These are phyloP conservation scores for Debaryomyces nepalensis DNA, from an alignment of 1,139 yeast genomes.

Conservation along the genomic window DNA sequence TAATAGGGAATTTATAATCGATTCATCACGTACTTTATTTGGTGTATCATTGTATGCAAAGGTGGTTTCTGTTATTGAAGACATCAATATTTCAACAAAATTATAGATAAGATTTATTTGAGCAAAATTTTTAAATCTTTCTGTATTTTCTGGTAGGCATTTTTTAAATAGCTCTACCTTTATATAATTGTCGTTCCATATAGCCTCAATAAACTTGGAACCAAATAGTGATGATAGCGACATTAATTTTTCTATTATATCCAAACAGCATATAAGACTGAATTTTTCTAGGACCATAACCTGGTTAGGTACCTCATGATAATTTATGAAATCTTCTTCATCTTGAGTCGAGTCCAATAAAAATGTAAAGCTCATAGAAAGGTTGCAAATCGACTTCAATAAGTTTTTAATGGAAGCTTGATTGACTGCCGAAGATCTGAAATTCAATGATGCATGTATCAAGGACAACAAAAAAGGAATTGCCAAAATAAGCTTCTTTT, in stretches of 20 bases:
- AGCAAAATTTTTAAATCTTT: conserved; percentile 39
- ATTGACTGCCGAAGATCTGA: conserved; percentile 61
- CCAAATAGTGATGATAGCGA: conserved; percentile 32
- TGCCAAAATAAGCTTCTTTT: conserved; percentile 33
- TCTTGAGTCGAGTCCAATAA: conserved; percentile 33
- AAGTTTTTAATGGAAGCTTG: conserved; percentile 30
- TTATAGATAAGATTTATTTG: conserved; percentile 46
- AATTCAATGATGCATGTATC: conserved; percentile 55
- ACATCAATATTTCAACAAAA: conserved; percentile 45
- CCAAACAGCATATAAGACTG: conserved; percentile 54
- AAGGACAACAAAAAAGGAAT: conserved; percentile 61
- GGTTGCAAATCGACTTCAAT: conserved; percentile 23
- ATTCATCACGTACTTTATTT: conserved; percentile 21
- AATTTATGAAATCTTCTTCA: conserved; percentile 40
- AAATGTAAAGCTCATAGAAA: conserved; percentile 27
- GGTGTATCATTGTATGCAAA: conserved; percentile 30
- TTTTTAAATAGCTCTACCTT: conserved; percentile 29
- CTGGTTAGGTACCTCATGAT: conserved; percentile 45
- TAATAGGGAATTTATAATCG: conserved; percentile 42
- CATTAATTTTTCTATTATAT: conserved; percentile 52
- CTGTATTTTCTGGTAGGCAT: conserved; percentile 46
- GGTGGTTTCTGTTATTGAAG: conserved; percentile 41
- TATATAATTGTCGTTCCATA: conserved; percentile 32
- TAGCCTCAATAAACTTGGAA: conserved; percentile 20
- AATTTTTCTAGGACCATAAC: conserved; percentile 53